Conservation (phyloP, 148 eudicot genomes). For the Rhododendron kiyosumense region DNA sequence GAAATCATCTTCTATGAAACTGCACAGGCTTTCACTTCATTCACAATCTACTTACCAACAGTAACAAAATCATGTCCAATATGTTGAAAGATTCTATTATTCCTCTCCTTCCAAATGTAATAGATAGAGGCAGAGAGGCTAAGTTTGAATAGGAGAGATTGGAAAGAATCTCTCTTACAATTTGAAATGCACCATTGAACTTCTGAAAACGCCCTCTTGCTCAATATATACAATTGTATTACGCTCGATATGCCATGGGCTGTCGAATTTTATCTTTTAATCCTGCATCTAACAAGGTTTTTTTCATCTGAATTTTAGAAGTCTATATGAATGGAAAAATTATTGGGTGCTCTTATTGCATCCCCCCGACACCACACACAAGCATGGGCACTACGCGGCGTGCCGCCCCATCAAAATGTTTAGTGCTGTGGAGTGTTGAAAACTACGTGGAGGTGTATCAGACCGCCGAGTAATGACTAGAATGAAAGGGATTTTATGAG, state of each 20-base stretch:
- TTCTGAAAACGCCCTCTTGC: not conserved
- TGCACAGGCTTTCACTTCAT: too few species aligned
- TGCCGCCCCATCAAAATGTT: not conserved
- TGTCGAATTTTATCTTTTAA: not conserved
- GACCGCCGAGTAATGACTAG: not conserved
- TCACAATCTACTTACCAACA: too few species aligned
- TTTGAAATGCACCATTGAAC: too few species aligned
- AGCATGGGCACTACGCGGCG: not conserved
- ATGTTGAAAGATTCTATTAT: too few species aligned
- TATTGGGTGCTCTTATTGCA: not conserved
- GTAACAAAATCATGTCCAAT: too few species aligned
- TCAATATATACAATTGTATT: not conserved
- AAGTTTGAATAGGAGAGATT: too few species aligned
- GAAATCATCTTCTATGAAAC: too few species aligned
- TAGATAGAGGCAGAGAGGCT: too few species aligned
- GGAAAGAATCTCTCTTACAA: too few species aligned
- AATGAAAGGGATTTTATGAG: not conserved
- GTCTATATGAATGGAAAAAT: not conserved
- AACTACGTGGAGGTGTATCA: not conserved
- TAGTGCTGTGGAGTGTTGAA: not conserved
- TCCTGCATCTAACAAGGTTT: not conserved
- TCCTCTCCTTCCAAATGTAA: too few species aligned
- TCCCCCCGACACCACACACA: not conserved
- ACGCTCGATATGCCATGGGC: not conserved
- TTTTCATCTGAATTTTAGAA: not conserved